A percentile compares a stretch with the other conserved stretches of the same genome.
These are phyloP conservation scores for Isabelozyma heimii DNA, from an alignment of 805 yeast genomes.

Conservation along the genomic window DNA sequence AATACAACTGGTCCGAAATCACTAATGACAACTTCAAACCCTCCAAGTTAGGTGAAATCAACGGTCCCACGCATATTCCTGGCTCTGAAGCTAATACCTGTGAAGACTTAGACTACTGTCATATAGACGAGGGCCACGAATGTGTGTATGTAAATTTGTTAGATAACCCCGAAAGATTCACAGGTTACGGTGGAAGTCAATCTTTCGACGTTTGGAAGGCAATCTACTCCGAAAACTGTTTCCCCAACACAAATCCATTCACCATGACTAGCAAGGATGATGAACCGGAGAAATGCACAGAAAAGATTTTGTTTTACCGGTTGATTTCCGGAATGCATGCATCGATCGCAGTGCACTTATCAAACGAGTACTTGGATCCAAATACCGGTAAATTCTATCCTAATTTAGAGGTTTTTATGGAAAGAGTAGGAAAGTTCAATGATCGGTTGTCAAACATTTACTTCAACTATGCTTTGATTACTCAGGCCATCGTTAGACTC, in stretches of 20 bases:
- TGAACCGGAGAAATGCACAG: slow-evolving; percentile 60
- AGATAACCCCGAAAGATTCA: slow-evolving; percentile 92
- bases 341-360: slow-evolving; percentile 87
- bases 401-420: slow-evolving; percentile 76
- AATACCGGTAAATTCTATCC: slow-evolving; percentile 82
- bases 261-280: slow-evolving; percentile 26
- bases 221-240: slow-evolving; percentile 89
- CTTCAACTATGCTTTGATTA: slow-evolving; percentile 85
- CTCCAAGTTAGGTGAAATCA: slow-evolving; percentile 56
- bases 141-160: slow-evolving; percentile 83
- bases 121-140: slow-evolving; percentile 60
- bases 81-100: slow-evolving; percentile 12
- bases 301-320: slow-evolving; percentile 84
- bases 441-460: slow-evolving; percentile 88
- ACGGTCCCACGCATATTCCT: slow-evolving; percentile 15
- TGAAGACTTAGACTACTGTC: slow-evolving; percentile 65
- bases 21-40: slow-evolving; percentile 64
- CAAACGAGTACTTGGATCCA: slow-evolving; percentile 70
- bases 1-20: slow-evolving; percentile 62
- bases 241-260: slow-evolving; percentile 49
- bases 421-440: slow-evolving; percentile 83
- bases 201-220: slow-evolving; percentile 91
- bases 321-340: slow-evolving; percentile 93
- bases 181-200: slow-evolving; percentile 93
- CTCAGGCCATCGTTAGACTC: slow-evolving; percentile 73